Evolutionary conservation across 768 basidiomycete genomes (phyloP), one percentile per base, ranked within the genome.

Genomic region (Mrakia frigida): DNA sequence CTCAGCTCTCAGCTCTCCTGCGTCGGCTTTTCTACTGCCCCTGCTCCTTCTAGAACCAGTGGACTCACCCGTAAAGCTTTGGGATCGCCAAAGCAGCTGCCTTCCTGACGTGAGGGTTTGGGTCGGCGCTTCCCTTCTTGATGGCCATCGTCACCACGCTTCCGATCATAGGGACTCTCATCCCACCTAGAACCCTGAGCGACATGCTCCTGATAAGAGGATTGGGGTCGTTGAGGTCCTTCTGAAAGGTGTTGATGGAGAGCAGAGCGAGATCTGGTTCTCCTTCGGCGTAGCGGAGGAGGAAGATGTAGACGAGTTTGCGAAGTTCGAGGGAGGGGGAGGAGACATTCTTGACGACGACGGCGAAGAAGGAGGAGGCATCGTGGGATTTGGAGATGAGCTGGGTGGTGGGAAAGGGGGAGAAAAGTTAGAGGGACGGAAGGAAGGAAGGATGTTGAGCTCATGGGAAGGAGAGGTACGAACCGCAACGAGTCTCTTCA

Each of bases 161-260:
- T 23, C 89, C 91, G 74, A 99, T 92, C 86, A 93, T 91, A 11
- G 91, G 90, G 1, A 98, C 91, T 78, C 89, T 89, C 82, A 99
- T 96, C 10, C 93, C 92, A 74, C 92, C 92, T 60, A 99, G 87
- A 2, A 98, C 95, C 35, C 94, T 88, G 76, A 99, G 85, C 4
- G 96, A 94, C 92, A 98, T 96, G 18, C 94, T 94, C 31, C 97
- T 90, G 76, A 98, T 98, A 80, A 97, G 88, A 0, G 95, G 96
- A 78, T 91, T 97, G 43, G 90, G 86, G 81, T 98, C 97, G 6
- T 90, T 89, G 41, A 99, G 86, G 84, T 99, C 97, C 83, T 93
- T 93, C 83, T 99, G 97, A 82, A 98, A 98, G 1, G 96, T 96
- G 84, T 99, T 99, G 86, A 99, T 96, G 3, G 94, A 95, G 41